These are phyloP conservation scores for Knufia petricola DNA, from an alignment of 2,329 filamentous ascomycete species.

Conservation along the genomic window DNA sequence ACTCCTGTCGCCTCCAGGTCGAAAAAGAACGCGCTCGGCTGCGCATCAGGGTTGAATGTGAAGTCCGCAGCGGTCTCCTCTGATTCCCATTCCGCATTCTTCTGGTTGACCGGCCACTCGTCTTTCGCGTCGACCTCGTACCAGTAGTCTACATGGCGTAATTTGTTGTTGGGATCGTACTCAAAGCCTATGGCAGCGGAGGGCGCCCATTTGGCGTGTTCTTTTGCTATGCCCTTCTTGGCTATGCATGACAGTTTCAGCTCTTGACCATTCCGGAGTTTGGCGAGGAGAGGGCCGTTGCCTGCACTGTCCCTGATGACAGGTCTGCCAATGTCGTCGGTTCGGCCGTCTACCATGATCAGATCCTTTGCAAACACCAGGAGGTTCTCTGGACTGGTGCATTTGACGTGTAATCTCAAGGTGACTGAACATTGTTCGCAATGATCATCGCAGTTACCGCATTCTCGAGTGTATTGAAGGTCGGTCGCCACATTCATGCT, in stretches of 20 bases:
- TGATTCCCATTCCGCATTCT: slow-evolving; percentile 59
- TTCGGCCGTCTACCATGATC: slow-evolving; percentile 58
- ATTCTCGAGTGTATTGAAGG: slow-evolving; percentile 82
- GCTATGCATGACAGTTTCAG: slow-evolving; percentile 6
- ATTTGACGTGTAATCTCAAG: slow-evolving; percentile 74
- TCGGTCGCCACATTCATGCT: slow-evolving; percentile 71
- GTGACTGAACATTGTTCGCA: slow-evolving; percentile 86
- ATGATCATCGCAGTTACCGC: slow-evolving; percentile 80
- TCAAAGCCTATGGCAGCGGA: slow-evolving; percentile 90
- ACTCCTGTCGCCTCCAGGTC: slow-evolving; percentile 84
- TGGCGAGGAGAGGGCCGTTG: slow-evolving; percentile 76
- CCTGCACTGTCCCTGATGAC: slow-evolving; percentile 75
- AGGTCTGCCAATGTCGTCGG: slow-evolving; percentile 70
- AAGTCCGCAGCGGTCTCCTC: slow-evolving; percentile 74
- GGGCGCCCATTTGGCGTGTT: slow-evolving; percentile 96
- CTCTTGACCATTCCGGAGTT: slow-evolving; percentile 64
- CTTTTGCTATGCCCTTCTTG: slow-evolving; percentile 46
- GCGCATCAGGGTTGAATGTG: slow-evolving; percentile 81
- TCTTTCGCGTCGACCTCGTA: slow-evolving; percentile 73
- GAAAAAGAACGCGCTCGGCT: slow-evolving; percentile 79
- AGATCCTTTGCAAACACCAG: slow-evolving; percentile 89
- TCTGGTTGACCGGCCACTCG: slow-evolving; percentile 62
- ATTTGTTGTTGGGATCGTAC: slow-evolving; percentile 95
- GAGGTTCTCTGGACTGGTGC: slow-evolving; percentile 63
- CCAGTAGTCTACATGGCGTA: slow-evolving; percentile 88